Percentiles rank a stretch among this genome's conserved stretches.
phyloP scores from a whole-genome alignment of 75 land plant genomes.

The Cryptomeria japonica region DNA sequence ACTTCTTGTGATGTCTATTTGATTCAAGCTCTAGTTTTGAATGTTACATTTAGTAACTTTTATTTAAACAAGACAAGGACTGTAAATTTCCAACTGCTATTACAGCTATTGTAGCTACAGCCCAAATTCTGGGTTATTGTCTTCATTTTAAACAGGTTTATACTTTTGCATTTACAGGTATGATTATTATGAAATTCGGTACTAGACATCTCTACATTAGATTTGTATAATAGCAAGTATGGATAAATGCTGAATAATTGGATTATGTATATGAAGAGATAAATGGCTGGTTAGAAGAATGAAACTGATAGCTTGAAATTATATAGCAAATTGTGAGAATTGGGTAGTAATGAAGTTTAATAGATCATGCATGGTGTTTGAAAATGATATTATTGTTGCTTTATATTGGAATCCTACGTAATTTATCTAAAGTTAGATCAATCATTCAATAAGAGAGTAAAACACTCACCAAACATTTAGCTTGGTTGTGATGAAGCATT shows the following conservation, averaged over 20 bases:
- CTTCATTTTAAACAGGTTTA: background rate
- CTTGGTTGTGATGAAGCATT: background rate
- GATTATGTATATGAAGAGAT: background rate
- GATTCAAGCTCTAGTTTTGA: no score
- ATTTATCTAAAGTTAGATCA: background rate
- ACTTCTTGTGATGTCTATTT: no score
- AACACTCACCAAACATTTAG: background rate
- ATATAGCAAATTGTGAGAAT: background rate
- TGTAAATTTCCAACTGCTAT: background rate
- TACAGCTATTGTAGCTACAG: background rate
- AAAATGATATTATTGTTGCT: background rate
- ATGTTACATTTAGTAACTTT: background rate
- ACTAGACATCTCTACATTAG: background rate
- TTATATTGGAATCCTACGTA: background rate
- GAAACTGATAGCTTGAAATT: background rate
- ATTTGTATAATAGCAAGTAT: background rate
- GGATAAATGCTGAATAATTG: background rate
- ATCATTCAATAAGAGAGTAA: background rate
- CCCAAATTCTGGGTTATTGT: background rate
- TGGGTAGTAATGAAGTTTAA: background rate
- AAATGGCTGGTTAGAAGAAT: background rate
- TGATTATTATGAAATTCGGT: background rate
- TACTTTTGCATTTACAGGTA: background rate
- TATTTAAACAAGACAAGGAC: background rate
- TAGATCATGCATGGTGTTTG: background rate